Conservation (phyloP, 768 basidiomycete species). For the Tricholoma furcatifolium region DNA sequence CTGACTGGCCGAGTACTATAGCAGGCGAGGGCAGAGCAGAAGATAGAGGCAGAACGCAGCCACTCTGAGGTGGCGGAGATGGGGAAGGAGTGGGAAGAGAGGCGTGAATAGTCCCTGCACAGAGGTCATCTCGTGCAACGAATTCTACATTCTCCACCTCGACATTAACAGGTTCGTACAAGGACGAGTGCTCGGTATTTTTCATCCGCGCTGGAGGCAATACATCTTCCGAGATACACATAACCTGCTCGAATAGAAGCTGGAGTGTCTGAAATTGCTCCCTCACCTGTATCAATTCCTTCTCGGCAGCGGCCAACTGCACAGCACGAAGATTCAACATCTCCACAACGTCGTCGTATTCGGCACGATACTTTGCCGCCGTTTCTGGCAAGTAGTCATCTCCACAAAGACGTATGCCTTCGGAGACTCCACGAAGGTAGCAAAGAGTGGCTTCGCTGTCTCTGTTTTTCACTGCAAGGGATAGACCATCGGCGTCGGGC, state of each 20-base stretch:
- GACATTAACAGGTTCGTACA: not conserved
- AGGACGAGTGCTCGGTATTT: not conserved
- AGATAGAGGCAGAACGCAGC: too few species aligned
- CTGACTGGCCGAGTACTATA: not conserved
- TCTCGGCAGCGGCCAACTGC: constrained; percentile 13
- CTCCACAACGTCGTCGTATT: constrained; percentile 21
- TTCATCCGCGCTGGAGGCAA: not conserved
- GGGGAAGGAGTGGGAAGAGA: constrained; percentile 1
- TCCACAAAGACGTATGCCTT: constrained; percentile 13
- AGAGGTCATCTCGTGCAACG: not conserved
- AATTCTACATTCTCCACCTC: not conserved
- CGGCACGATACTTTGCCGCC: constrained; percentile 15
- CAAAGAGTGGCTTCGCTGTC: constrained; percentile 11
- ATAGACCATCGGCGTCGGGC: constrained; percentile 2
- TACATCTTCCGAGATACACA: not conserved
- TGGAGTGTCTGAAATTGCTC: constrained; percentile 23
- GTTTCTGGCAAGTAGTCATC: constrained; percentile 6
- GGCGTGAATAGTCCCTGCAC: not conserved
- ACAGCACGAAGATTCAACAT: constrained; percentile 7
- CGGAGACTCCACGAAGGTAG: constrained; percentile 13
- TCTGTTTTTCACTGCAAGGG: constrained; percentile 13
- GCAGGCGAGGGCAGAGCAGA: too few species aligned
- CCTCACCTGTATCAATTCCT: constrained; percentile 18
- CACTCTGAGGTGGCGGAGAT: too few species aligned
- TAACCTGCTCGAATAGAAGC: constrained; percentile 6